phyloP scores from a whole-genome alignment of 2,329 filamentous ascomycete species.

The Aureobasidium sp. region DNA sequence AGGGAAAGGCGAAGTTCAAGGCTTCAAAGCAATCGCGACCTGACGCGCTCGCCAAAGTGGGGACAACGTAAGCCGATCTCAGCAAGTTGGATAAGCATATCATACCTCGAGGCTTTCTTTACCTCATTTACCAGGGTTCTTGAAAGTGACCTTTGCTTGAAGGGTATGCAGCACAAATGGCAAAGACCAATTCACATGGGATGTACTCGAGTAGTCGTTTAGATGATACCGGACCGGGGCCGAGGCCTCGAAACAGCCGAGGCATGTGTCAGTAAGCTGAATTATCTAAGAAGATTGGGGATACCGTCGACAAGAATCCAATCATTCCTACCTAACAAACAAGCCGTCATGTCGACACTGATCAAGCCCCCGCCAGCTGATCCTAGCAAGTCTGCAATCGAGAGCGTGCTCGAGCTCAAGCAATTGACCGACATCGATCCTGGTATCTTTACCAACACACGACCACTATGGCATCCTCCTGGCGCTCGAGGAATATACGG shows the following conservation, averaged over 20 bases:
- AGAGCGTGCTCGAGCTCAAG: constrained; percentile 82
- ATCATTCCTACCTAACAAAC: neutral
- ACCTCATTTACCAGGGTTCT: neutral
- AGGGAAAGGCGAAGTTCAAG: neutral
- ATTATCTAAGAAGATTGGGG: neutral
- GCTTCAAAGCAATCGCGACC: neutral
- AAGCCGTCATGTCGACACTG: constrained; percentile 37
- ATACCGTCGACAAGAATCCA: neutral
- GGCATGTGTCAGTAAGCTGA: neutral
- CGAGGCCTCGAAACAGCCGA: neutral
- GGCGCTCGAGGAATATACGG: constrained; percentile 92
- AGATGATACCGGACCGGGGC: neutral
- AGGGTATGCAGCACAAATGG: neutral
- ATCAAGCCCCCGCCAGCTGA: constrained; percentile 70
- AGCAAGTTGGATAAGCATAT: neutral
- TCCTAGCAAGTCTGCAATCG: constrained; percentile 68
- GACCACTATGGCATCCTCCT: constrained; percentile 83
- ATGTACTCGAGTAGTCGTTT: neutral
- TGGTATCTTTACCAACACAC: constrained; percentile 91
- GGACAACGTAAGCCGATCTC: neutral
- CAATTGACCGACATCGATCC: constrained; percentile 69
- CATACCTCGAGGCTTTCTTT: neutral
- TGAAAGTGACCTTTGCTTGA: neutral
- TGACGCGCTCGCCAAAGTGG: neutral
- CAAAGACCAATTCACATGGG: neutral